Base-by-base conservation (phyloP, 352 stramenopile genomes). In the Saprolegnia diclina region DNA sequence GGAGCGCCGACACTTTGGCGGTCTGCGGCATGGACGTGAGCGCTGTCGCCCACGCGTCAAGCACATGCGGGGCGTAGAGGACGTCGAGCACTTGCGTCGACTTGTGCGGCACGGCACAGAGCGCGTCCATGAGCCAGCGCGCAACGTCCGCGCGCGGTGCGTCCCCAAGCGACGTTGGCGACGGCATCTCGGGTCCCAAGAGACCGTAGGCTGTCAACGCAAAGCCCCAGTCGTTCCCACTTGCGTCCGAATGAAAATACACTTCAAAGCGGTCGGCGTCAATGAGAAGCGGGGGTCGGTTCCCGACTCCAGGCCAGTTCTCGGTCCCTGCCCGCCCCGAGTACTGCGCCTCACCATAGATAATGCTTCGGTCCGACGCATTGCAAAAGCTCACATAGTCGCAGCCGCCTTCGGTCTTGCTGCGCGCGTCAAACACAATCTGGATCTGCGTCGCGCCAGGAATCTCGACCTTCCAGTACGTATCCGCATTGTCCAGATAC, bases 161-260 rank as follows among this genome's bases (percentile, higher is more conserved):
- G 70, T 38, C 6, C 73, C 63, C 11, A 32, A 18, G 4, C 16
- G 24, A 26, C 35, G 18, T 10, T 52, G 11, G 11, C n/a, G 56
- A 56, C 71, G 57, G 69, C 77, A 3, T 77, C 71, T n/a, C 29
- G 29, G 29, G 29, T 5, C 81, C 74, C 50, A 88, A 88, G 21
- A 90, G 73, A 4, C 84, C 85, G 32, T 89, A 74, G 14, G 84
- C 87, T 45, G 80, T 94, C 1, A 97, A 73, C 56, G 92, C 93
- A 69, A 91, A 96, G 0, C 90, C 90, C 90, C 90, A 97, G 67
- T 97, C 88, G 44, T 89, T 91, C n/a, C 85, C 81, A 19, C 76
- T 89, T 0, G 74, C 77, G 64, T 95, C 85, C 0, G 85, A 91
- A 67, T 94, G 83, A 55, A 95, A 95, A 56, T 91, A 81, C 0